Evolutionary conservation across 805 yeast species (phyloP).

Genomic region (Kuraishia ogatae): DNA sequence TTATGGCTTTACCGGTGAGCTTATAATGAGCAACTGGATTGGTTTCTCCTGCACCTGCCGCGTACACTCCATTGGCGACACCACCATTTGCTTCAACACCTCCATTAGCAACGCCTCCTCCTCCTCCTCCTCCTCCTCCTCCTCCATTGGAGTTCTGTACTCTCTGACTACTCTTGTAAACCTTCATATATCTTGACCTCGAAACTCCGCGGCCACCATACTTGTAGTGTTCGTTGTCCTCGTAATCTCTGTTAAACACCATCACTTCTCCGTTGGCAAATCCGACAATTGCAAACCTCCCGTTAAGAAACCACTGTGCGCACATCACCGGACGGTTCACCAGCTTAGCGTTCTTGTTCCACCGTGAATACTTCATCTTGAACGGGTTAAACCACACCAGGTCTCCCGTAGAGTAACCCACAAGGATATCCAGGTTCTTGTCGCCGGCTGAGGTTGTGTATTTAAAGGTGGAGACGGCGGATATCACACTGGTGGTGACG

Average conservation of each 20-base stretch:
- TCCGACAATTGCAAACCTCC: constrained; percentile 45
- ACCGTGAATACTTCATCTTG: constrained; percentile 36
- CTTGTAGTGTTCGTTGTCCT: constrained; percentile 29
- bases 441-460: constrained; percentile 16
- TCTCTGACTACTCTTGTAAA: constrained; percentile 8
- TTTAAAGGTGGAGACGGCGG: constrained; percentile 27
- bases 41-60: background rate
- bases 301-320: constrained; percentile 38
- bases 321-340: constrained; percentile 34
- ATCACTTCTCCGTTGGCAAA: constrained; percentile 55
- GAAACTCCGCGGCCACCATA: constrained; percentile 13
- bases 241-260: constrained; percentile 40
- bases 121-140: no score
- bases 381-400: constrained; percentile 51
- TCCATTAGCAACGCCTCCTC: background rate
- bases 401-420: constrained; percentile 66
- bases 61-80: background rate
- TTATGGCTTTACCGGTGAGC: constrained; percentile 50
- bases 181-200: constrained; percentile 26
- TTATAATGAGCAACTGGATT: constrained; percentile 56
- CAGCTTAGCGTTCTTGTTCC: constrained; percentile 40
- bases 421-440: constrained; percentile 36
- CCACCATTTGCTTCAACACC: background rate
- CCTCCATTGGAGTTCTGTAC: constrained; percentile 8
- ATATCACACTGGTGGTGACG: constrained; percentile 28